Evolutionary conservation across 1,284 basidiomycete species (phyloP).

Genomic region (Serendipita sp.): DNA sequence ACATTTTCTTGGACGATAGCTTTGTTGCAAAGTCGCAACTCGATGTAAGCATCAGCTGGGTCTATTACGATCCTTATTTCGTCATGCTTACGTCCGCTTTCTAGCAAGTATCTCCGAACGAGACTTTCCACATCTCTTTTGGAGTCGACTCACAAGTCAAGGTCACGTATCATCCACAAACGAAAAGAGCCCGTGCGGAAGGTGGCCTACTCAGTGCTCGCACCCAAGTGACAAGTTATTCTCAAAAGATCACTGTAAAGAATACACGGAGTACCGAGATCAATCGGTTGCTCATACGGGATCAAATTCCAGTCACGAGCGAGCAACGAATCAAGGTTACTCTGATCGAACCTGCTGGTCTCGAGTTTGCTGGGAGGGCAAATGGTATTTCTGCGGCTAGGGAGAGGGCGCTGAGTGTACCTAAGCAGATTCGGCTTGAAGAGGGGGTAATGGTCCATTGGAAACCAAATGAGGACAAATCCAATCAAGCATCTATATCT

Average conservation of each 20-base stretch:
- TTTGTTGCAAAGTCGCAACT: slow-evolving; percentile 17
- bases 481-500: background rate
- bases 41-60: slow-evolving; percentile 5
- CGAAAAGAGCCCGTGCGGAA: slow-evolving; percentile 11
- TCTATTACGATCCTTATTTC: background rate
- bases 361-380: background rate
- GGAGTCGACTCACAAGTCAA: slow-evolving; percentile 15
- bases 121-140: slow-evolving; percentile 15
- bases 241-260: slow-evolving; percentile 15
- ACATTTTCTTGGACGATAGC: slow-evolving; percentile 18
- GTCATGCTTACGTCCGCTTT: background rate
- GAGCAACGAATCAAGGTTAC: slow-evolving; percentile 15
- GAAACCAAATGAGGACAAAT: slow-evolving; percentile 5
- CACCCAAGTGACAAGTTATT: slow-evolving; percentile 11
- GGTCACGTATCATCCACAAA: slow-evolving; percentile 16
- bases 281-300: slow-evolving; percentile 13
- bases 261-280: slow-evolving; percentile 13
- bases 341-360: slow-evolving; percentile 12
- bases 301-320: slow-evolving; percentile 16
- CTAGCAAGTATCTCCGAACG: slow-evolving; percentile 14
- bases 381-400: background rate
- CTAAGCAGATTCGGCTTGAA: background rate
- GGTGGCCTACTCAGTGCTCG: slow-evolving; percentile 11
- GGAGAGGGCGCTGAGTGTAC: background rate
- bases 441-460: slow-evolving; percentile 7